Evolutionary conservation across 2,329 filamentous ascomycete genomes (phyloP).

Genomic region (Thielaviopsis ethacetica): DNA sequence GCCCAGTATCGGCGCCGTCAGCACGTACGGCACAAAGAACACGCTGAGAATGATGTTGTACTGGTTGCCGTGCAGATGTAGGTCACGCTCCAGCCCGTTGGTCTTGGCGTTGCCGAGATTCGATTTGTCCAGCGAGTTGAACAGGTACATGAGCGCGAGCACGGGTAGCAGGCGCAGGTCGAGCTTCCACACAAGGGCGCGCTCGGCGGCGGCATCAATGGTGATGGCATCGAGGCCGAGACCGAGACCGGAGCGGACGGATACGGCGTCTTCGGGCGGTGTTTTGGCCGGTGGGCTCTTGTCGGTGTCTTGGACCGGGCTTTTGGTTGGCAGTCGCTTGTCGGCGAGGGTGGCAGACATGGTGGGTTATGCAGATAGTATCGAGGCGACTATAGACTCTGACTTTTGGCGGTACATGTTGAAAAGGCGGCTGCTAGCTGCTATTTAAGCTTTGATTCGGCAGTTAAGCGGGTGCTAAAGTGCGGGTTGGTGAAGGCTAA

Average conservation of each 20-base stretch:
- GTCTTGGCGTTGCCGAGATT: slow-evolving; percentile 40
- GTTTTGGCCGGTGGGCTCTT: background rate
- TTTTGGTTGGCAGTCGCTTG: too few species aligned
- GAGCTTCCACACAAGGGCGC: slow-evolving; percentile 35
- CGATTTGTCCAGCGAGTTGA: slow-evolving; percentile 29
- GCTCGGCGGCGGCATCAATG: slow-evolving; percentile 29
- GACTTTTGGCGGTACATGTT: too few species aligned
- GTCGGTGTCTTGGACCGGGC: too few species aligned
- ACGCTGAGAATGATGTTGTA: slow-evolving; percentile 58
- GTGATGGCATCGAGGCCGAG: slow-evolving; percentile 15
- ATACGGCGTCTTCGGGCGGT: background rate
- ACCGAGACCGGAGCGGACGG: slow-evolving; percentile 16
- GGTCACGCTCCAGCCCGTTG: slow-evolving; percentile 25
- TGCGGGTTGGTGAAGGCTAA: too few species aligned
- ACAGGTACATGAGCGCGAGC: slow-evolving; percentile 38
- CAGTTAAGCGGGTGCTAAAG: too few species aligned
- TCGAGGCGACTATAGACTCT: too few species aligned
- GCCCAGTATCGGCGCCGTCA: slow-evolving; percentile 41
- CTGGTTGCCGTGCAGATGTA: slow-evolving; percentile 39
- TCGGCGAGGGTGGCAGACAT: too few species aligned
- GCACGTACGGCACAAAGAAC: slow-evolving; percentile 62
- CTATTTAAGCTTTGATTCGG: too few species aligned
- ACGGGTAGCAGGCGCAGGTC: slow-evolving; percentile 37
- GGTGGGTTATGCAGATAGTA: too few species aligned
- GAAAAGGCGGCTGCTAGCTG: too few species aligned